phyloP scores from a whole-genome alignment of 2,329 filamentous ascomycete species.

The Coniochaeta ligniaria region DNA sequence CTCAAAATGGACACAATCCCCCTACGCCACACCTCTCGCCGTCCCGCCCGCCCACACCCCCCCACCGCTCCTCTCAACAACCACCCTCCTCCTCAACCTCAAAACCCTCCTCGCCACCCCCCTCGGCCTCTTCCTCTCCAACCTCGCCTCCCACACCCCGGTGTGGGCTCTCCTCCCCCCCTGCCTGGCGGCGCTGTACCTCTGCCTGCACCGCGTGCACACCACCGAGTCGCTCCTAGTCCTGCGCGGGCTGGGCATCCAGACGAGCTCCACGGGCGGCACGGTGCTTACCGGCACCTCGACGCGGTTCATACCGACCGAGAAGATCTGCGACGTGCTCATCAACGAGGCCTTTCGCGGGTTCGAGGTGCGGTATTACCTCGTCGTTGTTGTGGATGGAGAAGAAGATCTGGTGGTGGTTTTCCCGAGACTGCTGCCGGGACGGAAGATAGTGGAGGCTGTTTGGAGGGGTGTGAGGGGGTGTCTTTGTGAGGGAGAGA shows the following conservation, averaged over 20 bases:
- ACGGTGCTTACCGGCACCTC: constrained; percentile 10
- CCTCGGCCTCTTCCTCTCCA: constrained; percentile 18
- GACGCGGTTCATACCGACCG: constrained; percentile 72
- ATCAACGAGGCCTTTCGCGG: constrained; percentile 93
- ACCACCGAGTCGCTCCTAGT: constrained; percentile 80
- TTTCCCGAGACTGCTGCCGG: constrained; percentile 75
- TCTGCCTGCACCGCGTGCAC: constrained; percentile 38
- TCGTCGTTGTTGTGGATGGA: constrained; percentile 83
- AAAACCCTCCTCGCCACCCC: constrained; percentile 21
- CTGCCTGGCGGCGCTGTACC: constrained; percentile 30
- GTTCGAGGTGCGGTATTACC: constrained; percentile 83
- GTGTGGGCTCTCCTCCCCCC: constrained; percentile 30
- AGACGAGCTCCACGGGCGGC: constrained; percentile 62
- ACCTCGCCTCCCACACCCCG: constrained; percentile 26
- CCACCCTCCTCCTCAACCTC: constrained; percentile 22
- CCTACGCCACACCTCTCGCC: constrained; percentile 12
- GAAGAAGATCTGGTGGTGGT: constrained; percentile 91
- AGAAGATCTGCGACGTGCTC: constrained; percentile 85
- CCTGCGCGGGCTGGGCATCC: constrained; percentile 81
- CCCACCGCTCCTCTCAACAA: constrained; percentile 9
- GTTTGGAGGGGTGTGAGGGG: constrained; percentile 83
- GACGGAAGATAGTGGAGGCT: constrained; percentile 67
- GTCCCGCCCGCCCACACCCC: constrained; percentile 5
- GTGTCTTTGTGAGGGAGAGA: constrained; percentile 66
- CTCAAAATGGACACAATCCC: constrained; percentile 34